Evolutionary conservation across 768 basidiomycete genomes (phyloP).

Genomic region (Mycena filopes): DNA sequence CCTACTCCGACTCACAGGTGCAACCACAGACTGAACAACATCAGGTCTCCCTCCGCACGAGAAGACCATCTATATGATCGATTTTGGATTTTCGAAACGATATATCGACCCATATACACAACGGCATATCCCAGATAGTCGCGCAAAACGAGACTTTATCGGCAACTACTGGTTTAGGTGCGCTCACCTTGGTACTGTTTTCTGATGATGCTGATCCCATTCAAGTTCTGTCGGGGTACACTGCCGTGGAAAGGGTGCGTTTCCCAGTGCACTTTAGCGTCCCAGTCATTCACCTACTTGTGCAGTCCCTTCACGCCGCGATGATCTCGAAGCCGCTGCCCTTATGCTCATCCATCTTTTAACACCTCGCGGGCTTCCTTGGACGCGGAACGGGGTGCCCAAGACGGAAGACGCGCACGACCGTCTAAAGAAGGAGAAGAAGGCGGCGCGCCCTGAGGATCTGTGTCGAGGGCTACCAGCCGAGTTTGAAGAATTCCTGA

Average conservation of each 20-base stretch:
- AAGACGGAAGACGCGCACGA: constrained; percentile 73
- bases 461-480: constrained; percentile 75
- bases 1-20: no score
- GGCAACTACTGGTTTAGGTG: constrained; percentile 88
- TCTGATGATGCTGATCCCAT: not conserved
- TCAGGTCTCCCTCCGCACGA: constrained; percentile 65
- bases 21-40: no score
- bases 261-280: constrained; percentile 9
- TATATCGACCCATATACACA: constrained; percentile 74
- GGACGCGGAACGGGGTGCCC: constrained; percentile 86
- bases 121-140: constrained; percentile 79
- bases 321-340: constrained; percentile 81
- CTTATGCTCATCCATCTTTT: constrained; percentile 85
- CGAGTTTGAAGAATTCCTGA: constrained; percentile 81
- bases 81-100: constrained; percentile 85
- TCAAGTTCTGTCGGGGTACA: constrained; percentile 76
- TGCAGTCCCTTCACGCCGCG: constrained; percentile 79
- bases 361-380: constrained; percentile 78
- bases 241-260: constrained; percentile 76
- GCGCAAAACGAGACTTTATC: constrained; percentile 75
- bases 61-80: constrained; percentile 80
- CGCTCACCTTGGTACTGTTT: constrained; percentile 17
- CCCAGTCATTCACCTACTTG: constrained; percentile 14
- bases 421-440: constrained; percentile 73
- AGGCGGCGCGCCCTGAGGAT: constrained; percentile 67